Evolutionary conservation across 2,329 filamentous ascomycete genomes (phyloP).

Genomic region (Ophiosphaerella narmari): DNA sequence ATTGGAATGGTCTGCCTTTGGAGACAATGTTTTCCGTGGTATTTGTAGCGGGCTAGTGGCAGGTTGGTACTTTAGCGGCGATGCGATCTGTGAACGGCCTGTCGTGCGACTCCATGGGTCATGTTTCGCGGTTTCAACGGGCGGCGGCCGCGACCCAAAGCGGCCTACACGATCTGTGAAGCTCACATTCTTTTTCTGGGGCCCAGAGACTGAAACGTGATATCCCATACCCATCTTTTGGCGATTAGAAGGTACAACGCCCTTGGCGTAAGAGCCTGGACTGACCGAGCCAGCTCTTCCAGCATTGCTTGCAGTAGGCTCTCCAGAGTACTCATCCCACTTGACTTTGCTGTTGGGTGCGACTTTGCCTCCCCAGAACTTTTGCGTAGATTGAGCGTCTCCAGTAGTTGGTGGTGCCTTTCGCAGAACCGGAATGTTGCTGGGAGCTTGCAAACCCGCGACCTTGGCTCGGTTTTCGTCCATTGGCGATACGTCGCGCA

Average conservation of each 20-base stretch:
- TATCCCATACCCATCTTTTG: slow-evolving; percentile 41
- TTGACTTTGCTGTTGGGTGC: slow-evolving; percentile 44
- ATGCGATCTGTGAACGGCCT: slow-evolving; percentile 67
- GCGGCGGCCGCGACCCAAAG: slow-evolving; percentile 27
- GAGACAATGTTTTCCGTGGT: slow-evolving; percentile 32
- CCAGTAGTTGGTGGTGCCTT: slow-evolving; percentile 34
- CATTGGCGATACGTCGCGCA: slow-evolving; percentile 47
- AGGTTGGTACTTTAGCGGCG: slow-evolving; percentile 66
- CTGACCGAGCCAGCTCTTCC: slow-evolving; percentile 63
- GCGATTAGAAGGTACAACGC: slow-evolving; percentile 12
- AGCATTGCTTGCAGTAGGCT: slow-evolving; percentile 60
- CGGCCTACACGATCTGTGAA: slow-evolving; percentile 36
- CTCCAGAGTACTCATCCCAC: slow-evolving; percentile 71
- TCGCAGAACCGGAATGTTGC: slow-evolving; percentile 42
- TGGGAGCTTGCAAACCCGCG: slow-evolving; percentile 13
- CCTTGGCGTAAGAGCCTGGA: slow-evolving; percentile 50
- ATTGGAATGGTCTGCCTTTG: slow-evolving; percentile 17
- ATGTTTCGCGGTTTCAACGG: slow-evolving; percentile 51
- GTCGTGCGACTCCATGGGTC: slow-evolving; percentile 73
- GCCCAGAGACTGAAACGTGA: slow-evolving; percentile 39
- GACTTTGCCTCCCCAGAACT: slow-evolving; percentile 45
- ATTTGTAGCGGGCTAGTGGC: slow-evolving; percentile 62
- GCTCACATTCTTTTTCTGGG: slow-evolving; percentile 34
- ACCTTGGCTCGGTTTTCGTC: slow-evolving; percentile 38
- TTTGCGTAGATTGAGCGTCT: slow-evolving; percentile 29